Base-by-base conservation (phyloP, 257 asterid genomes). In the Verbascum thapsus region DNA sequence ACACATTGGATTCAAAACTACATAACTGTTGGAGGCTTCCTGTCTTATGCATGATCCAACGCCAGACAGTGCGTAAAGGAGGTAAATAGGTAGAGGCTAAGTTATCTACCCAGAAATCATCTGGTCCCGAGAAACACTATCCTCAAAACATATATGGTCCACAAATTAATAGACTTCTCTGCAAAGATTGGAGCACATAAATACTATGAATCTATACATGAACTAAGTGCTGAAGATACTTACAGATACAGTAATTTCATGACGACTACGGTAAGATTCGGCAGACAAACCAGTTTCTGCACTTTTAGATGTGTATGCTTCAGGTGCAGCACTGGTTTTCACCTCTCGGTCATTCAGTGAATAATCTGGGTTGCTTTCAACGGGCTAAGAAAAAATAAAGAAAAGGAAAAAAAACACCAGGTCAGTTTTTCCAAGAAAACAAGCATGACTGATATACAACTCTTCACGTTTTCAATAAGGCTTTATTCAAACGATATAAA, bases 241-340 rank as follows among this genome's bases (percentile, higher is more conserved):
- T 81, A 87, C 97, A 1, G 84, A 67, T 23, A 90, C 95, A 52
- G 87, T 62, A 67, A 90, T 87, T 77, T 90, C 97, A 75, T 90
- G 96, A 63, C 67, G 85, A 30, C 70, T 79, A 20, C 92, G 76
- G 67, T 85, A 90, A 30, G 78, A 63, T 59, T 87, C 97, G 0
- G 80, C 80, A 59, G 96, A 80, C 67, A 79, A 40, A 51, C 74
- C 79, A 76, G 70, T 74, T 20, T 79, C 88, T 34, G 80, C 71
- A 57, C 72, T 79, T 66, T 76, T 81, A 35, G 79, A 55, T 53
- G 68, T 81, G 72, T 61, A 16, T n/a, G 76, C 55, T 63, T 65
- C 77, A 47, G 23, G 59, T 23, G 26, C 78, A 57, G 73, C 63
- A 73, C 44, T 57, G 52, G 64, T 45, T 32, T 59, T 71, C 68